Conservation (phyloP, 345 rosid species). For the Linum usitatissimum region DNA sequence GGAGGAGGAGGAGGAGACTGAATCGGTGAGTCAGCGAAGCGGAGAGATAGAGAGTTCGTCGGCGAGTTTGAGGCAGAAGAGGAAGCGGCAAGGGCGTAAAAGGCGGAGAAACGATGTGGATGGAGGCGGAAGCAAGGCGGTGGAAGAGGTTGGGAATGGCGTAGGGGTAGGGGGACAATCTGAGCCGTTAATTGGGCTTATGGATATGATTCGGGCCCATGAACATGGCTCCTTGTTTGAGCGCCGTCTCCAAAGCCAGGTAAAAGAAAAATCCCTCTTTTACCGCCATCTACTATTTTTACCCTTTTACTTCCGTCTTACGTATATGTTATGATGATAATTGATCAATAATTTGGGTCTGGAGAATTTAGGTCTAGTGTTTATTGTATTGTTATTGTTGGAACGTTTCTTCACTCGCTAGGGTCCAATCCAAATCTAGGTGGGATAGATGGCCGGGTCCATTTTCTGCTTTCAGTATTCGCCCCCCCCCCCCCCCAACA, state of each 20-base stretch:
- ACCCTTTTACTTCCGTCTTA: too few relatives aligned
- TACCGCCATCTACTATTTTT: too few relatives aligned
- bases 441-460: too few relatives aligned
- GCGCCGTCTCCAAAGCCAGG: slow-evolving; percentile 15
- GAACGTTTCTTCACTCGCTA: too few relatives aligned
- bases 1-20: slow-evolving; percentile 16
- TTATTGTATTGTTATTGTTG: too few relatives aligned
- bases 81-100: slow-evolving; percentile 12
- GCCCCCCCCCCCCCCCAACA: too few relatives aligned
- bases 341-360: too few relatives aligned
- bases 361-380: too few relatives aligned
- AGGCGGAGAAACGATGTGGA: slow-evolving; percentile 21
- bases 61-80: slow-evolving; percentile 29
- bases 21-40: slow-evolving; percentile 35
- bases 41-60: slow-evolving; percentile 45
- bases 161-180: slow-evolving; percentile 23
- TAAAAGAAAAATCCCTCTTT: too few relatives aligned
- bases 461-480: too few relatives aligned
- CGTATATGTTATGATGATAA: too few relatives aligned
- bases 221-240: slow-evolving; percentile 40
- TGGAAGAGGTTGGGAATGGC: slow-evolving; percentile 13
- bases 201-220: slow-evolving; percentile 53
- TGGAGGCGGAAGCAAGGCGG: slow-evolving; percentile 10
- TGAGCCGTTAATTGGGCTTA: slow-evolving; percentile 38
- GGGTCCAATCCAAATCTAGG: too few relatives aligned